These are phyloP conservation scores for Tolypocladium guangdongense DNA, from an alignment of 2,329 filamentous ascomycete genomes.

Conservation along the genomic window DNA sequence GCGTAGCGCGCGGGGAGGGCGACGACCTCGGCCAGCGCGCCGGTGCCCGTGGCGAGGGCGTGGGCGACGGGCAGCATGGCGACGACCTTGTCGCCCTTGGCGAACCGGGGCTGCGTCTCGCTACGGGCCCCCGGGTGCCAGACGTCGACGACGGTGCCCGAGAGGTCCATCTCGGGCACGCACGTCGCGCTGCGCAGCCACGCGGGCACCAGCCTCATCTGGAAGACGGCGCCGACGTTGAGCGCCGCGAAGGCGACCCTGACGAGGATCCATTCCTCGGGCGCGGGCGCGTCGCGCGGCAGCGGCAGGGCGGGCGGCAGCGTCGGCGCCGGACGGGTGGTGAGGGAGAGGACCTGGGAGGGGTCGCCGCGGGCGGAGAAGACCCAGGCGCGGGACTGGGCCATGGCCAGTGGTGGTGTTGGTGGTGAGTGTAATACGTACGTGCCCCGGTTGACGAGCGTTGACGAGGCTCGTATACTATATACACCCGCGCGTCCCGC, in stretches of 20 bases:
- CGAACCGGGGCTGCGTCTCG: slow-evolving; percentile 15
- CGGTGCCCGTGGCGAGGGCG: slow-evolving; percentile 21
- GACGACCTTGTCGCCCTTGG: slow-evolving; percentile 22
- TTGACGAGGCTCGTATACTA: too few species aligned
- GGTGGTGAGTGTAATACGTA: too few species aligned
- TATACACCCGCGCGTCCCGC: too few species aligned
- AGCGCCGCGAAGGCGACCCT: slow-evolving; percentile 31
- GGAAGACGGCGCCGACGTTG: slow-evolving; percentile 31
- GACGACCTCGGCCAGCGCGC: slow-evolving; percentile 29
- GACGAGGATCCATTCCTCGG: slow-evolving; percentile 27
- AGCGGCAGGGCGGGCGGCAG: slow-evolving; percentile 16
- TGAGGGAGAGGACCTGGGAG: slow-evolving; percentile 14
- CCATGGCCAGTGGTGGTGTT: not conserved
- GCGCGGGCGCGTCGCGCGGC: slow-evolving; percentile 13
- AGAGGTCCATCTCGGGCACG: slow-evolving; percentile 33
- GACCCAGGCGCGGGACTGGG: slow-evolving; percentile 11
- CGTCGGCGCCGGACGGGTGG: slow-evolving; percentile 9
- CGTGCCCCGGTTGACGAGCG: too few species aligned
- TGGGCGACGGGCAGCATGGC: slow-evolving; percentile 25
- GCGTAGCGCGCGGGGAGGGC: slow-evolving; percentile 22
- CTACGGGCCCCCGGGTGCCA: too few species aligned
- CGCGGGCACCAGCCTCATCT: slow-evolving; percentile 28
- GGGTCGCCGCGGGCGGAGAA: slow-evolving; percentile 18
- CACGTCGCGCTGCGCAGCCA: slow-evolving; percentile 22
- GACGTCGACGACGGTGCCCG: slow-evolving; percentile 26